Percentiles rank a stretch among this genome's conserved stretches.
phyloP scores from a whole-genome alignment of 305 asterid species.

The Rubia balearica region DNA sequence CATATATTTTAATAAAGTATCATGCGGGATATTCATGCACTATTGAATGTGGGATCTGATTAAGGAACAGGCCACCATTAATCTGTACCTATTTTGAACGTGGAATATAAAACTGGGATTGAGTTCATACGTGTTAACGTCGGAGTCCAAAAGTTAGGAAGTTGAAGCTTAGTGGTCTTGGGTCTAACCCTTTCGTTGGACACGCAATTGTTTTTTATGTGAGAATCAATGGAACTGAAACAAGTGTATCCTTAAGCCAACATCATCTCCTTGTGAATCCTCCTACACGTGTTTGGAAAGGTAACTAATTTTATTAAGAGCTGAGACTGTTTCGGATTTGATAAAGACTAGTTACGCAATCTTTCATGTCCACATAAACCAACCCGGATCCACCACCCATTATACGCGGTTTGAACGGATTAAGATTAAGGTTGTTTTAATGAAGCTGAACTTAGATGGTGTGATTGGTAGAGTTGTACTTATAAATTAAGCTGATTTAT shows the following conservation, averaged over 20 bases:
- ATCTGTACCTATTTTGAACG: background rate
- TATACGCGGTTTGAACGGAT: background rate
- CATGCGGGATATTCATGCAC: background rate
- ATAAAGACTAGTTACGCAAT: background rate
- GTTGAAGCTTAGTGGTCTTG: background rate
- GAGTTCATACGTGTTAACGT: background rate
- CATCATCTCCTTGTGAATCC: background rate
- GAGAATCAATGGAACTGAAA: background rate
- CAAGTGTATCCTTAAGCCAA: conserved; percentile 1
- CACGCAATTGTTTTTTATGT: background rate
- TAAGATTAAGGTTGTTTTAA: no score
- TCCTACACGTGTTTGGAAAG: background rate
- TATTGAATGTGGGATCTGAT: background rate
- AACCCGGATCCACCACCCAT: background rate
- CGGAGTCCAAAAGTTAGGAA: background rate
- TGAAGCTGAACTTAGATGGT: background rate
- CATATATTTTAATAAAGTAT: background rate
- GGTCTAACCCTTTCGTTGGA: background rate
- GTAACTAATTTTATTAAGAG: background rate
- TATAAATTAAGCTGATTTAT: no score
- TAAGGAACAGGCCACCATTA: background rate
- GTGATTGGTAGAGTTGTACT: no score
- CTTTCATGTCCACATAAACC: conserved; percentile 8
- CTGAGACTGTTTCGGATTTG: conserved; percentile 5
- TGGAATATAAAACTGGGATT: conserved; percentile 1